Evolutionary conservation across 1,284 basidiomycete genomes (phyloP).

Genomic region (Papiliotrema terrestris): DNA sequence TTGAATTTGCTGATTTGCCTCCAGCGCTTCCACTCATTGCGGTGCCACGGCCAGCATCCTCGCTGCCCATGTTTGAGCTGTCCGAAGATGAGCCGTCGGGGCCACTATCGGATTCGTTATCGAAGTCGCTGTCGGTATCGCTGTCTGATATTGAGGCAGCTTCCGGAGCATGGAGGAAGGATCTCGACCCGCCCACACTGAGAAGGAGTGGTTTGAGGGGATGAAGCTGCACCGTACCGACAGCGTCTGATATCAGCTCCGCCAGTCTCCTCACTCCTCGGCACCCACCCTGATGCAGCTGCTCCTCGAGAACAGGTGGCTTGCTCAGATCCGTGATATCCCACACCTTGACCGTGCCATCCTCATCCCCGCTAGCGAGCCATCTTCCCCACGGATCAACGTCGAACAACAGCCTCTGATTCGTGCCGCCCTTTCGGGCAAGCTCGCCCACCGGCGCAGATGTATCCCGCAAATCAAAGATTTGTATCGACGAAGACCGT

Average conservation of each 20-base stretch:
- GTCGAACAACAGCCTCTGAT: slow-evolving; percentile 74
- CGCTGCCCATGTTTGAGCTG: no score
- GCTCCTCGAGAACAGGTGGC: slow-evolving; percentile 10
- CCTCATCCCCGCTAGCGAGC: slow-evolving; percentile 69
- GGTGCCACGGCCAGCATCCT: no score
- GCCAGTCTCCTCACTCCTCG: neutral
- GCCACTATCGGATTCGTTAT: no score
- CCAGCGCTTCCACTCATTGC: no score
- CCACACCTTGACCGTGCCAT: slow-evolving; percentile 37
- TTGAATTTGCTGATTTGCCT: no score
- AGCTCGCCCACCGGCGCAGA: slow-evolving; percentile 34
- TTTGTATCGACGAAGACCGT: slow-evolving; percentile 60
- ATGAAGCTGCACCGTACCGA: slow-evolving; percentile 43
- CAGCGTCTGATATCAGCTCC: slow-evolving; percentile 23
- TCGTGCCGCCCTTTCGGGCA: slow-evolving; percentile 54
- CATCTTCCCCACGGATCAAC: slow-evolving; percentile 68
- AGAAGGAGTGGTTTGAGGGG: slow-evolving; percentile 38
- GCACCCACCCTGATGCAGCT: slow-evolving; percentile 16
- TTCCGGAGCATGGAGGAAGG: neutral
- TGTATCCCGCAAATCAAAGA: slow-evolving; percentile 71
- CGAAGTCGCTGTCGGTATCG: neutral
- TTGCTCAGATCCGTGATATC: slow-evolving; percentile 23
- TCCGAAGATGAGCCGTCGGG: no score
- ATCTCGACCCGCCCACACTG: slow-evolving; percentile 31
- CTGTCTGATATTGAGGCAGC: neutral